Evolutionary conservation across 2,329 filamentous ascomycete species (phyloP).

Genomic region (Simplicillium sp.): DNA sequence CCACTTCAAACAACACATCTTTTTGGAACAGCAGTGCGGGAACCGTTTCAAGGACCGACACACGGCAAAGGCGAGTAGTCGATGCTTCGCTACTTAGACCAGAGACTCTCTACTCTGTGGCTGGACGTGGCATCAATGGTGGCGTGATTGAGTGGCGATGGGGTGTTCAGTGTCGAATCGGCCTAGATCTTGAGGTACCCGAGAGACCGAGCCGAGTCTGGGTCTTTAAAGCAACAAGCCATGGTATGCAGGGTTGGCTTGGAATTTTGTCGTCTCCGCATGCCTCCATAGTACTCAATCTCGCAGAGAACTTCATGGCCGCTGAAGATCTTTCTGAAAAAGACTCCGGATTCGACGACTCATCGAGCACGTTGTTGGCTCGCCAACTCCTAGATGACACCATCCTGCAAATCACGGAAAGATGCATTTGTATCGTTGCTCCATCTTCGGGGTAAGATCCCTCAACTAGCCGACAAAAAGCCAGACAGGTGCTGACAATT

Average conservation of each 20-base stretch:
- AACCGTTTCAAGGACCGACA: background rate
- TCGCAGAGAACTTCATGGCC: constrained; percentile 37
- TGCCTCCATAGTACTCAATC: constrained; percentile 34
- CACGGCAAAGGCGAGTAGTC: too few species aligned
- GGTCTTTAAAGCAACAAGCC: constrained; percentile 29
- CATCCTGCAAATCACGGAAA: constrained; percentile 47
- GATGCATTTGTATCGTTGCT: constrained; percentile 28
- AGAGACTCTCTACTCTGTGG: constrained; percentile 57
- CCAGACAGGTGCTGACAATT: too few species aligned
- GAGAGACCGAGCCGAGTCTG: constrained; percentile 42
- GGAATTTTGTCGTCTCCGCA: constrained; percentile 41
- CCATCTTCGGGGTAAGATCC: too few species aligned
- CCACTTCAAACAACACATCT: constrained; percentile 19
- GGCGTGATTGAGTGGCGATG: constrained; percentile 59
- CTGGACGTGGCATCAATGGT: constrained; percentile 52
- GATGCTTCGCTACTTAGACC: constrained; percentile 9
- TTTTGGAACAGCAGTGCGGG: background rate
- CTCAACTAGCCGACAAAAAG: too few species aligned
- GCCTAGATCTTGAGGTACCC: constrained; percentile 42
- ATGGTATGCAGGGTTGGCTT: constrained; percentile 13
- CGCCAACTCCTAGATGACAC: constrained; percentile 22
- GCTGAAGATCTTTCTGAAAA: constrained; percentile 32
- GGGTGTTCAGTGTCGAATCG: constrained; percentile 61
- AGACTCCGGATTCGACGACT: constrained; percentile 38
- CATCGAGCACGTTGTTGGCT: constrained; percentile 41